These are phyloP conservation scores for Saturnispora bothae DNA, from an alignment of 805 yeast genomes.

Conservation along the genomic window DNA sequence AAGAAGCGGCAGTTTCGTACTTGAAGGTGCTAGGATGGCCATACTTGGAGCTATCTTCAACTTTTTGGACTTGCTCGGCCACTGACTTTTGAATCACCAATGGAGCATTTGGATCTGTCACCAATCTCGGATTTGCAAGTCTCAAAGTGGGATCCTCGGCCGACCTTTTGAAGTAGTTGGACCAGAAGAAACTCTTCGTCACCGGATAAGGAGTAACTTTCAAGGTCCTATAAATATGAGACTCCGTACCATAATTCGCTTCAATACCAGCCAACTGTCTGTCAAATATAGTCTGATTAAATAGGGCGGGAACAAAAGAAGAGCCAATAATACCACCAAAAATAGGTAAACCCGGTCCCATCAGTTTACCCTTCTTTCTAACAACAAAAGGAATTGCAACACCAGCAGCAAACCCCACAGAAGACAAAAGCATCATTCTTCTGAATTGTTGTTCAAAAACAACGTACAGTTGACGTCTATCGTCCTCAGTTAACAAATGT, in stretches of 20 bases:
- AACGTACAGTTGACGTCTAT: constrained; percentile 32
- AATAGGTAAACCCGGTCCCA: constrained; percentile 32
- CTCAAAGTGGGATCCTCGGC: constrained; percentile 40
- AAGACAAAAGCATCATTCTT: constrained; percentile 28
- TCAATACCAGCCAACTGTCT: constrained; percentile 25
- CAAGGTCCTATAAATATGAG: constrained; percentile 16
- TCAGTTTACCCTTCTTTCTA: constrained; percentile 27
- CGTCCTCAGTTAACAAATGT: constrained; percentile 29
- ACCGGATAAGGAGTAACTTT: constrained; percentile 21
- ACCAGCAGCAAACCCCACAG: constrained; percentile 33
- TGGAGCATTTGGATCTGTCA: constrained; percentile 3
- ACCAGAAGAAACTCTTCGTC: constrained; percentile 29
- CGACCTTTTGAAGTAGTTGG: constrained; percentile 42
- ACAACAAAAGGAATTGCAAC: constrained; percentile 33
- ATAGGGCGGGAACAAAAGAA: constrained; percentile 24
- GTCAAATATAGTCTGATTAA: constrained; percentile 23
- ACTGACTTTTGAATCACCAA: constrained; percentile 1
- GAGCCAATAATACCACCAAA: constrained; percentile 33
- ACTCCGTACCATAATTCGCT: constrained; percentile 18
- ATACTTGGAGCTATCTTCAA: constrained; percentile 7
- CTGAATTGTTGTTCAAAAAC: constrained; percentile 29
- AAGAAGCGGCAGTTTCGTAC: constrained; percentile 10
- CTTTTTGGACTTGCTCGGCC: neutral
- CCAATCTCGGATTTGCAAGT: constrained; percentile 44
- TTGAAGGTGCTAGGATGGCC: constrained; percentile 6